phyloP scores from a whole-genome alignment of 176 grass and related monocot species.

The Otatea glauca region DNA sequence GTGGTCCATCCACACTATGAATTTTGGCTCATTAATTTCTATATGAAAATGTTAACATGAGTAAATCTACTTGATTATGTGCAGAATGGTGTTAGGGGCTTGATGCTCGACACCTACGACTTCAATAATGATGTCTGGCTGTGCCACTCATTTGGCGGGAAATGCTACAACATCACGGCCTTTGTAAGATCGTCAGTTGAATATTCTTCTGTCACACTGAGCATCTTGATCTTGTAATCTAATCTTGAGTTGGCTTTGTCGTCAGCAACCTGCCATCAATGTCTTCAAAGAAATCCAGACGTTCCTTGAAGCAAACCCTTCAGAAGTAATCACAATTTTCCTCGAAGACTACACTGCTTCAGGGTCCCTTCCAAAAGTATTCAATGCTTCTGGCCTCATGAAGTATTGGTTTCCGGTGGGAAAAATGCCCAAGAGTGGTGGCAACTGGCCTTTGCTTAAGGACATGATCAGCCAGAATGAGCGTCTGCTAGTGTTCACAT shows the following conservation, averaged over 20 bases:
- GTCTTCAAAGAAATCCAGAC: constrained; percentile 77
- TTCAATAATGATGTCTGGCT: constrained; percentile 88
- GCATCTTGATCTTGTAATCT: constrained; percentile 13
- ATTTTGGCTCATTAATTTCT: not conserved
- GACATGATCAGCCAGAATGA: constrained; percentile 82
- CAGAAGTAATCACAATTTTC: constrained; percentile 86
- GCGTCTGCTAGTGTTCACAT: constrained; percentile 87
- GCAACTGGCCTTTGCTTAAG: constrained; percentile 83
- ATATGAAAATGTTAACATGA: constrained; percentile 4
- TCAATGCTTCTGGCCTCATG: constrained; percentile 76
- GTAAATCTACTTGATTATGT: constrained; percentile 31
- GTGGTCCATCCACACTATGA: not conserved
- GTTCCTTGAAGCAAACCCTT: constrained; percentile 82
- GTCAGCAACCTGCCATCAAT: constrained; percentile 81
- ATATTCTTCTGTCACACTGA: not conserved
- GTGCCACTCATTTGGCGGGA: constrained; percentile 73
- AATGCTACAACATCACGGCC: constrained; percentile 76
- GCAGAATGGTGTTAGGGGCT: constrained; percentile 88
- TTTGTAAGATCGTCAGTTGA: constrained; percentile 58
- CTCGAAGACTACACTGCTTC: constrained; percentile 84
- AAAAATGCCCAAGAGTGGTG: constrained; percentile 82
- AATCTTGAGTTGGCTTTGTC: constrained; percentile 41
- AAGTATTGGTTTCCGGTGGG: constrained; percentile 90
- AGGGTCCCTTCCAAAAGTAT: constrained; percentile 75
- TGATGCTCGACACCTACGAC: constrained; percentile 97